phyloP scores from a whole-genome alignment of 2,329 filamentous ascomycete species.

The Clarireedia paspali region DNA sequence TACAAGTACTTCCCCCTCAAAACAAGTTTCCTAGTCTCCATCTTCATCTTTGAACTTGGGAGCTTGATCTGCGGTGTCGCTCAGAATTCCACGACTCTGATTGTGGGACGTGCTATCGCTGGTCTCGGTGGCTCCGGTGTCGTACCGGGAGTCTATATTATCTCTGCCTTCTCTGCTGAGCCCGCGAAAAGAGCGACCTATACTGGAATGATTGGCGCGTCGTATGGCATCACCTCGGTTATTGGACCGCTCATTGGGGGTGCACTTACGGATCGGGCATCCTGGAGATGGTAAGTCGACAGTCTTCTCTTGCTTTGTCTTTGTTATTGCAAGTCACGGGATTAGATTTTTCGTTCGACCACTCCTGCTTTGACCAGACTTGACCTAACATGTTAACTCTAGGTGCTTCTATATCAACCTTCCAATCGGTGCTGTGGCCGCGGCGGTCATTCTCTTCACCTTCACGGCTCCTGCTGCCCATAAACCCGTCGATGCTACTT shows the following conservation, averaged over 20 bases:
- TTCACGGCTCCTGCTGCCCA: conserved; percentile 32
- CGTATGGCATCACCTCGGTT: conserved; percentile 57
- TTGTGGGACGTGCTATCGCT: conserved; percentile 16
- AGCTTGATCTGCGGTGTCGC: conserved; percentile 33
- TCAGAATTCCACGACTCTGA: conserved; percentile 19
- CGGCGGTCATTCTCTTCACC: conserved; percentile 13
- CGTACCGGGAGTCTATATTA: conserved; percentile 33
- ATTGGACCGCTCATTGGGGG: conserved; percentile 58
- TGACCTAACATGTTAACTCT: too few species aligned
- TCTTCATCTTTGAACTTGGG: conserved; percentile 33
- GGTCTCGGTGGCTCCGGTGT: conserved; percentile 21
- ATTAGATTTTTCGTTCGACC: too few species aligned
- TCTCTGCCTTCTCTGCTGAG: conserved; percentile 31
- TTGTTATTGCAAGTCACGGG: too few species aligned
- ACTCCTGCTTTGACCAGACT: too few species aligned
- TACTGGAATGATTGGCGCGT: conserved; percentile 55
- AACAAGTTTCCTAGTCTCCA: conserved; percentile 25
- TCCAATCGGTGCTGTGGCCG: conserved; percentile 32
- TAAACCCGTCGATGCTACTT: conserved; percentile 31
- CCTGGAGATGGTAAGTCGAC: conserved; percentile 41
- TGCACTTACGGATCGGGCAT: conserved; percentile 50
- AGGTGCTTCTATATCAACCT: conserved; percentile 30
- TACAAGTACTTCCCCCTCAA: conserved; percentile 31
- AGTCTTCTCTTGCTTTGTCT: too few species aligned
- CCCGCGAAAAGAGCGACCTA: conserved; percentile 32